Evolutionary conservation across 306 rosid genomes (phyloP).

Genomic region (Castanea mollissima): DNA sequence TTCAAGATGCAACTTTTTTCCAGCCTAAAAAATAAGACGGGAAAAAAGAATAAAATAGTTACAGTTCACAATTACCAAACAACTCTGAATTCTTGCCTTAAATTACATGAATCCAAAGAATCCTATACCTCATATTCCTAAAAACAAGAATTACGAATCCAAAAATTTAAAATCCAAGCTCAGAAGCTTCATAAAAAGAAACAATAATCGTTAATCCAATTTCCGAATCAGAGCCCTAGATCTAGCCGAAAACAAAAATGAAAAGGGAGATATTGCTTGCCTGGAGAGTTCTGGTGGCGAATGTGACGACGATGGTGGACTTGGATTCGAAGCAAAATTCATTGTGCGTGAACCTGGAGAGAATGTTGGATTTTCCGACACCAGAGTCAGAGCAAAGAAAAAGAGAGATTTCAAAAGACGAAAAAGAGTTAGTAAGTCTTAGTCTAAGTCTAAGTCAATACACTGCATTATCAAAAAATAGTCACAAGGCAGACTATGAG

Average conservation of each 20-base stretch:
- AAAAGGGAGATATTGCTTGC: constrained; percentile 20
- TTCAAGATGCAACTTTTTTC: background rate
- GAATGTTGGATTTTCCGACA: constrained; percentile 94
- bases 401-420: no score
- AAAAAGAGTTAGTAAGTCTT: no score
- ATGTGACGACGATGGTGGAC: constrained; percentile 95
- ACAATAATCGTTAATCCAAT: background rate
- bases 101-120: background rate
- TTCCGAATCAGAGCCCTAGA: no score
- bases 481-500: no score
- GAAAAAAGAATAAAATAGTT: background rate
- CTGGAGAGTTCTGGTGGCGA: constrained; percentile 97
- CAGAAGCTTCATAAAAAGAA: no score
- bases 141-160: no score
- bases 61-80: background rate
- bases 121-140: no score
- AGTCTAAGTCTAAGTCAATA: no score
- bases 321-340: constrained; percentile 96
- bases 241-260: no score
- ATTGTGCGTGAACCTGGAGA: constrained; percentile 91
- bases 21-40: background rate
- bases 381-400: constrained; percentile 54
- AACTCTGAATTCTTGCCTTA: background rate
- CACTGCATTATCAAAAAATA: no score
- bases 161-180: no score